Evolutionary conservation across 2,329 filamentous ascomycete genomes (phyloP).

Genomic region (Ascochyta lentis): DNA sequence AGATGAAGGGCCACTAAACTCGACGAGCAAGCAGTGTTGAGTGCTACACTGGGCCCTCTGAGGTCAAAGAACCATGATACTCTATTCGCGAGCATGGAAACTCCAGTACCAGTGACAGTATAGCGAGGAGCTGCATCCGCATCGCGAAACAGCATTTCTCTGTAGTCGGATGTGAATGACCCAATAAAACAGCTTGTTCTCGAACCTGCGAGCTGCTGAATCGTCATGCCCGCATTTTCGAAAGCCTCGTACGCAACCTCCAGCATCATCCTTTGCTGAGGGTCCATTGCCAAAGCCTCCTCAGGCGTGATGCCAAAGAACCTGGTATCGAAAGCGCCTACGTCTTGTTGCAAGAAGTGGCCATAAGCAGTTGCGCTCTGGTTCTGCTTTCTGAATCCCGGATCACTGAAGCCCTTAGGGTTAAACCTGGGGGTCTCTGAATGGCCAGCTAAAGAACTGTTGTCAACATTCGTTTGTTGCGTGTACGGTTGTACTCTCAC

Average conservation of each 20-base stretch:
- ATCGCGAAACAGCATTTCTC: background rate
- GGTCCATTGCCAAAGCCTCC: conserved; percentile 21
- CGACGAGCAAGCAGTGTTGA: conserved; percentile 33
- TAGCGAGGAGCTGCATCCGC: conserved; percentile 1
- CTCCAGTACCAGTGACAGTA: conserved; percentile 9
- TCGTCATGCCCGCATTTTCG: conserved; percentile 26
- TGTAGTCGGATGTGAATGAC: conserved; percentile 20
- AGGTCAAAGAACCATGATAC: conserved; percentile 24
- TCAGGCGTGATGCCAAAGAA: background rate
- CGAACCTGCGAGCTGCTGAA: conserved; percentile 17
- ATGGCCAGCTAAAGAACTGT: too few relatives aligned
- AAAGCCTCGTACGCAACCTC: conserved; percentile 32
- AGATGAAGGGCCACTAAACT: conserved; percentile 24
- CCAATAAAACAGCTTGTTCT: conserved; percentile 26
- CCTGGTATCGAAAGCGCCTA: background rate
- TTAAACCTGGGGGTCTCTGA: too few relatives aligned
- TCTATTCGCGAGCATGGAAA: conserved; percentile 18
- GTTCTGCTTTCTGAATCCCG: too few relatives aligned
- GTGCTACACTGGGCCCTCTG: conserved; percentile 22
- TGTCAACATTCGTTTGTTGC: too few relatives aligned
- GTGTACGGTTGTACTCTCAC: too few relatives aligned
- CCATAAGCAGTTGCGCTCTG: background rate
- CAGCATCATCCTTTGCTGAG: conserved; percentile 33
- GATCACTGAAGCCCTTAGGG: too few relatives aligned
- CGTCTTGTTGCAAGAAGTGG: background rate